A percentile compares a stretch with the other conserved stretches of the same genome.
phyloP scores from a whole-genome alignment of 768 basidiomycete species.

The Tylopilus balloui region DNA sequence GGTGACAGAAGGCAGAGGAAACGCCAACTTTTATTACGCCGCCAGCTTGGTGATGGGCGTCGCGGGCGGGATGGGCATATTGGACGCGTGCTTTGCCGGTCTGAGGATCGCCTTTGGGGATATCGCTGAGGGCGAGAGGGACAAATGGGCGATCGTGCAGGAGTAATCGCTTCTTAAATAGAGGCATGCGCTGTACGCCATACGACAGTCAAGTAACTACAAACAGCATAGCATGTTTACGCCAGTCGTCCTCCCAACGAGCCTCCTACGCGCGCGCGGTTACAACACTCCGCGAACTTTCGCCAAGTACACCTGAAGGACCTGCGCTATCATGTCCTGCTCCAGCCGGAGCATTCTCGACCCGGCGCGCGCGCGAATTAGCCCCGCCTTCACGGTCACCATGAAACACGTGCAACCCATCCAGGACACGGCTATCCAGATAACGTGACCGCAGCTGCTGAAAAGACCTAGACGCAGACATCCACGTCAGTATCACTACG shows the following conservation, averaged over 20 bases:
- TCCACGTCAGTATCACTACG: not conserved
- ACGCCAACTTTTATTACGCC: conserved; percentile 98
- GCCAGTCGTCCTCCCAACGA: no score
- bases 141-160: conserved; percentile 29
- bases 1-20: conserved; percentile 88
- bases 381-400: not conserved
- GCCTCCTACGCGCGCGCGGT: no score
- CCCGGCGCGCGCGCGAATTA: not conserved
- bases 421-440: conserved; percentile 6
- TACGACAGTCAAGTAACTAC: no score
- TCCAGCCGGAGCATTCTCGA: not conserved
- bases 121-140: conserved; percentile 37
- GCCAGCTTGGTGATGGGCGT: conserved; percentile 91
- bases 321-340: not conserved
- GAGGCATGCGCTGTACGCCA: no score
- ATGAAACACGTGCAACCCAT: not conserved
- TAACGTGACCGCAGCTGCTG: not conserved
- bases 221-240: no score
- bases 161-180: conserved; percentile 16
- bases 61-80: conserved; percentile 75
- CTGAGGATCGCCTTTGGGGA: conserved; percentile 66
- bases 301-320: not conserved
- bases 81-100: conserved; percentile 84
- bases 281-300: not conserved
- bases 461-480: not conserved